These are phyloP conservation scores for Erythrophleum fordii DNA, from an alignment of 306 rosid genomes.

Conservation along the genomic window DNA sequence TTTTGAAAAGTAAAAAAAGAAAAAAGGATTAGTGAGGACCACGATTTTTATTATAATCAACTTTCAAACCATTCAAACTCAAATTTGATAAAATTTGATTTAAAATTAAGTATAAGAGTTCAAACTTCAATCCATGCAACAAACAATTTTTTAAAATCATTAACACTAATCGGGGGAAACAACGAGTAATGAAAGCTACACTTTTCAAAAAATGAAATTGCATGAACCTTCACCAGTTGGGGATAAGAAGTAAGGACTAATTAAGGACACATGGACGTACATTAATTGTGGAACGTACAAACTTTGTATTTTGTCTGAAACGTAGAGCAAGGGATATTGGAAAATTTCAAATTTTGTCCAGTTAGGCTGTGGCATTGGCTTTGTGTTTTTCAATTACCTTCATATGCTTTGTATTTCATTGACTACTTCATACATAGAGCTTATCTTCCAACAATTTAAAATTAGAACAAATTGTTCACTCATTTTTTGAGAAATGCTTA, in stretches of 20 bases:
- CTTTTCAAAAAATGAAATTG: neutral
- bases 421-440: neutral
- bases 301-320: neutral
- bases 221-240: neutral
- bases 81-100: neutral
- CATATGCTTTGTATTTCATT: neutral
- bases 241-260: neutral
- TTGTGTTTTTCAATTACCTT: neutral
- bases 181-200: neutral
- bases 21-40: neutral
- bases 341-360: neutral
- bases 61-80: neutral
- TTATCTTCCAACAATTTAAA: too few relatives aligned
- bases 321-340: neutral
- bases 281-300: neutral
- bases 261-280: neutral
- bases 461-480: too few relatives aligned
- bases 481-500: too few relatives aligned
- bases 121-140: neutral
- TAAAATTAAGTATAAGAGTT: neutral
- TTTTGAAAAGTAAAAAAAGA: neutral
- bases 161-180: neutral
- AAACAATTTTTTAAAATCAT: neutral
- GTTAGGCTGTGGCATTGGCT: neutral
- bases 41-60: neutral